phyloP scores from a whole-genome alignment of 495 filamentous ascomycete genomes.

The Daldinia vernicosa region DNA sequence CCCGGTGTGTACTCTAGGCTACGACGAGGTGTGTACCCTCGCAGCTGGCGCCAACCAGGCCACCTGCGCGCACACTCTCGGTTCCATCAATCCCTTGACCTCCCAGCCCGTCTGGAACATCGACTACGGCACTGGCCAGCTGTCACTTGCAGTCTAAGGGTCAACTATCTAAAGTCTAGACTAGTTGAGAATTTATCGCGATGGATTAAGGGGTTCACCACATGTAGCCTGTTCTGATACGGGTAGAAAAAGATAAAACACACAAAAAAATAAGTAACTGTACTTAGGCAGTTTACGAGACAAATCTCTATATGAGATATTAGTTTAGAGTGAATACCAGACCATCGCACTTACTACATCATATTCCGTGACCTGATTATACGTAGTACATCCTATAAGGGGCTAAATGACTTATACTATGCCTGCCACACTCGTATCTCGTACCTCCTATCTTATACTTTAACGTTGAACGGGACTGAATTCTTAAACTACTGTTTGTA shows the following conservation, averaged over 20 bases:
- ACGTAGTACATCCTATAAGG: neutral
- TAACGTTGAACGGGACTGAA: neutral
- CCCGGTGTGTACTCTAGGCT: constrained; percentile 44
- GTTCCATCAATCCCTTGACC: constrained; percentile 9
- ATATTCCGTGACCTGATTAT: too few species aligned
- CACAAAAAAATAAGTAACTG: too few species aligned
- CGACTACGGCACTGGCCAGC: constrained; percentile 39
- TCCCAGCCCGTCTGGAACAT: constrained; percentile 40
- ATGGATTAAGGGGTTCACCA: neutral
- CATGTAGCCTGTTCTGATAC: neutral
- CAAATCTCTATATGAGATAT: too few species aligned
- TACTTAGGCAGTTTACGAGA: too few species aligned
- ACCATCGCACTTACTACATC: too few species aligned
- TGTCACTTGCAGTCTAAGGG: constrained; percentile 18
- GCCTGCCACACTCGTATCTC: neutral
- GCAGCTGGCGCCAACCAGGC: constrained; percentile 10
- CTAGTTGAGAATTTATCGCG: neutral
- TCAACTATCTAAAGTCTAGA: neutral
- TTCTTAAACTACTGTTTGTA: neutral
- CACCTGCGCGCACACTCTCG: constrained; percentile 41
- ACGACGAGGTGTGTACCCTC: constrained; percentile 44
- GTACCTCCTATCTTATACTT: neutral
- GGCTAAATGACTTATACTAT: neutral
- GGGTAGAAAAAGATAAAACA: too few species aligned
- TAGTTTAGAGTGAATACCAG: too few species aligned